Percentiles rank a stretch among this genome's conserved stretches.
Conservation (phyloP, 2,329 filamentous ascomycete genomes). For the Penicillium janthinellum region DNA sequence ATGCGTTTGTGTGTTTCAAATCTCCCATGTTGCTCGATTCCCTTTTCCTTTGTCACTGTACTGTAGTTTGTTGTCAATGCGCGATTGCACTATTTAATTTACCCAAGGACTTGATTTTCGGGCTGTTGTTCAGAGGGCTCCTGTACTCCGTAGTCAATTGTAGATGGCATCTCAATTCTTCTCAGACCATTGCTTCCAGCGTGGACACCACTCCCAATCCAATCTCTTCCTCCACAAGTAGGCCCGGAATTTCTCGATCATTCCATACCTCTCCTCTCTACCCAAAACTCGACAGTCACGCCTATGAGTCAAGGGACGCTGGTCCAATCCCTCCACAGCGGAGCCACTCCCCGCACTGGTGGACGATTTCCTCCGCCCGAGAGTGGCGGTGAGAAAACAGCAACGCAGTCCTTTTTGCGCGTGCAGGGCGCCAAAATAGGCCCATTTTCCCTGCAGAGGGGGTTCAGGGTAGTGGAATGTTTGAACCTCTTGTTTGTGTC, state of each 20-base stretch:
- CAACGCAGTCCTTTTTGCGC: slow-evolving; percentile 1
- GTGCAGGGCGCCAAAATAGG: slow-evolving; percentile 16
- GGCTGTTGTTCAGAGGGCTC: neutral
- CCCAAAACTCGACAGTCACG: neutral
- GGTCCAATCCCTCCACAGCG: slow-evolving; percentile 9
- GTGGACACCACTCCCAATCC: neutral
- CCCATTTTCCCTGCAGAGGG: slow-evolving; percentile 1
- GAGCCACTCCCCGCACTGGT: slow-evolving; percentile 19
- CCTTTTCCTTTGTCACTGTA: slow-evolving; percentile 21
- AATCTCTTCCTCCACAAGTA: neutral
- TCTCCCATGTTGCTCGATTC: slow-evolving; percentile 14
- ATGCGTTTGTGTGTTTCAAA: slow-evolving; percentile 11
- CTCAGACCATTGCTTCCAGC: neutral
- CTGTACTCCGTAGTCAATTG: neutral
- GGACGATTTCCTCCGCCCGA: slow-evolving; percentile 10
- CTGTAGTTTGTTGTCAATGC: slow-evolving; percentile 10
- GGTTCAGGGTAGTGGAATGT: neutral
- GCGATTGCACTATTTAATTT: neutral
- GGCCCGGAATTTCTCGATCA: neutral
- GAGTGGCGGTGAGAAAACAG: slow-evolving; percentile 29
- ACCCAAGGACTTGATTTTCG: neutral
- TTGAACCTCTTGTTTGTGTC: neutral
- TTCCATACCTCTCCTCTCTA: neutral
- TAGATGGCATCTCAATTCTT: neutral
- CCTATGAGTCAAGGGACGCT: slow-evolving; percentile 12